Base-by-base conservation (phyloP, 2,329 filamentous ascomycete genomes). In the Colletotrichum endophyticum region DNA sequence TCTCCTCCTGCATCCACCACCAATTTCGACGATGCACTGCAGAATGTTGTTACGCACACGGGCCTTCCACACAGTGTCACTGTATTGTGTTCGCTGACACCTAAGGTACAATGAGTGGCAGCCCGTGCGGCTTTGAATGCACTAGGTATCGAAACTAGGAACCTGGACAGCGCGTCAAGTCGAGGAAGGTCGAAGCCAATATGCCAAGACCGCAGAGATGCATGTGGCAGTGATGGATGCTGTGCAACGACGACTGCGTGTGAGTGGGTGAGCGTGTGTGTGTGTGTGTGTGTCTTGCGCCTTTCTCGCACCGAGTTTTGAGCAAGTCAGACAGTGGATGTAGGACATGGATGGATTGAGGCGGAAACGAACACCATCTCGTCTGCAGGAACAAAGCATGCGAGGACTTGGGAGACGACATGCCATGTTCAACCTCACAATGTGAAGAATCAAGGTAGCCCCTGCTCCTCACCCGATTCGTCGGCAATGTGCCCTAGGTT, bases 131-230 rank as follows among this genome's bases (percentile, higher is more conserved):
- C 22, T 30, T 15, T 27, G 11, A 8, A 27, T 28, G 22, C 22
- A 28, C 27, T 19, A 27, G 57, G 15, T 39, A 39, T 16, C 34
- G 7, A 39, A 16, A 39, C 15, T 19, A 19, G 25, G 39, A 39
- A 70, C 66, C 57, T 70, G 30, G 57, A 39, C 28, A 36, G 6
- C 16, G 30, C 22, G 36, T 63, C n/a, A 27, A 67, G 16, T 39
- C 12, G 53, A 57, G 69, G 56, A 72, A 72, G 69, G 73, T 75
- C 63, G 73, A 75, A 63, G 63, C 73, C 62, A 68, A 67, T 9
- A 30, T 16, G 73, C 73, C 72, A 75, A 72, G 69, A 25, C 56
- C 19, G 57, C n/a, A 71, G 49, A 53, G 61, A 34, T 44, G 66
- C 44, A 57, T 70, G 72, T 70, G 66, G 57, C 36, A 63, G 28